These are phyloP conservation scores for Annulohypoxylon stygium DNA, from an alignment of 495 filamentous ascomycete species.

Conservation along the genomic window DNA sequence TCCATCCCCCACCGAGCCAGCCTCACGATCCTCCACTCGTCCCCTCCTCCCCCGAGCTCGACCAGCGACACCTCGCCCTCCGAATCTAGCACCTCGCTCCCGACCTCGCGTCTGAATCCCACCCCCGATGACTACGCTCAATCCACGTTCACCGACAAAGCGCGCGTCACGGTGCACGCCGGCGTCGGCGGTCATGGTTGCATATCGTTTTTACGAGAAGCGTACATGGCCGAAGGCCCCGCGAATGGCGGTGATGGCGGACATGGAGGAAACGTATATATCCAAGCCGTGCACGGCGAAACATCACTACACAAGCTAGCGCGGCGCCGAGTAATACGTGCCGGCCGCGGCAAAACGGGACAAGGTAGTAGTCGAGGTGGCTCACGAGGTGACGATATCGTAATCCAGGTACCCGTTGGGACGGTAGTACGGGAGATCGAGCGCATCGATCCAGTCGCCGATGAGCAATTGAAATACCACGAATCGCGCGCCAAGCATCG, in stretches of 20 bases:
- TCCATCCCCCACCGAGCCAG: slow-evolving; percentile 37
- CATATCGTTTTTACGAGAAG: slow-evolving; percentile 91
- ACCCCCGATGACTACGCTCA: slow-evolving; percentile 83
- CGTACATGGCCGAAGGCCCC: slow-evolving; percentile 87
- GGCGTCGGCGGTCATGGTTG: slow-evolving; percentile 91
- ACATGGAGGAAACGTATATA: slow-evolving; percentile 90
- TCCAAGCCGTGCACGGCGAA: slow-evolving; percentile 90
- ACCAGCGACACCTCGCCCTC: slow-evolving; percentile 52
- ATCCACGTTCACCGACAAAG: slow-evolving; percentile 88
- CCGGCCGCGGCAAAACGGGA: slow-evolving; percentile 84
- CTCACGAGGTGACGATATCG: slow-evolving; percentile 83
- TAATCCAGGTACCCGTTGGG: slow-evolving; percentile 92
- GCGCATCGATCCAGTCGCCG: slow-evolving; percentile 80
- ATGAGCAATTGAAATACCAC: slow-evolving; percentile 63
- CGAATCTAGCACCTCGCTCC: slow-evolving; percentile 48
- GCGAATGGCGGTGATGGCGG: slow-evolving; percentile 97
- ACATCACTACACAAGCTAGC: slow-evolving; percentile 94
- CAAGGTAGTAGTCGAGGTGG: slow-evolving; percentile 86
- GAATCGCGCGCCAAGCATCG: slow-evolving; percentile 53
- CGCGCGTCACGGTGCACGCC: slow-evolving; percentile 77
- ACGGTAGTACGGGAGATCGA: slow-evolving; percentile 88
- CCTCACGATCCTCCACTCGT: slow-evolving; percentile 45
- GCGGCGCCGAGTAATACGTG: slow-evolving; percentile 79
- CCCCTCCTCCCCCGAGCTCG: slow-evolving; percentile 39
- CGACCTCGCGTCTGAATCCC: slow-evolving; percentile 77